Percentiles rank a stretch among this genome's conserved stretches.
Evolutionary conservation across 805 yeast species (phyloP).

Genomic region (Zygosaccharomyces siamensis): DNA sequence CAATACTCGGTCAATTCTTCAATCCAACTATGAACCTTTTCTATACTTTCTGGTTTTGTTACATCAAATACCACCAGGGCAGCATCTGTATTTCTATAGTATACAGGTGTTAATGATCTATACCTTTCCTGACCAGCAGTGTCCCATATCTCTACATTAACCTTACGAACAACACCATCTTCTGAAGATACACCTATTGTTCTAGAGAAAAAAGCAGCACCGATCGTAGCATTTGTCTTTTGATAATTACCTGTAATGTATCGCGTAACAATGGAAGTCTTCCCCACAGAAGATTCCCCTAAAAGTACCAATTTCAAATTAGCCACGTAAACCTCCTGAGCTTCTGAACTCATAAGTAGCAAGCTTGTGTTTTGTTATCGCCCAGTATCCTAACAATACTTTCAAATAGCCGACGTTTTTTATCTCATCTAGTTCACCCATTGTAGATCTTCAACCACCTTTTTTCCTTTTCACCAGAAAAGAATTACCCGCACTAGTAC

Average conservation of each 20-base stretch:
- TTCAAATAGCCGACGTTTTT: not conserved
- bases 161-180: slow-evolving; percentile 38
- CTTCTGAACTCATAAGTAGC: slow-evolving; percentile 1
- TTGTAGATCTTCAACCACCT: not conserved
- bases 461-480: not conserved
- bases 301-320: slow-evolving; percentile 50
- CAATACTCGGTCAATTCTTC: slow-evolving; percentile 52
- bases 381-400: not conserved
- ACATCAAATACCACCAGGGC: slow-evolving; percentile 77
- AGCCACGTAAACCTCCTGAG: slow-evolving; percentile 6
- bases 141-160: slow-evolving; percentile 80
- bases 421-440: not conserved
- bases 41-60: slow-evolving; percentile 57
- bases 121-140: slow-evolving; percentile 84
- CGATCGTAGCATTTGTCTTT: slow-evolving; percentile 75
- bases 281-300: slow-evolving; percentile 70
- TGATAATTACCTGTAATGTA: slow-evolving; percentile 71
- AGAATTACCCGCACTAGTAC: not conserved
- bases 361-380: not conserved
- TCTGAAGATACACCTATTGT: slow-evolving; percentile 49
- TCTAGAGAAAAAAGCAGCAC: slow-evolving; percentile 79
- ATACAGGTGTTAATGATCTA: slow-evolving; percentile 75
- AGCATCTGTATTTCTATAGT: slow-evolving; percentile 74
- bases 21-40: slow-evolving; percentile 71
- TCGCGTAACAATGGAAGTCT: slow-evolving; percentile 61